Percentiles rank a stretch among this genome's conserved stretches.
Conservation (phyloP, 1,139 yeast species). For the Blastobotrys malaysiensis region DNA sequence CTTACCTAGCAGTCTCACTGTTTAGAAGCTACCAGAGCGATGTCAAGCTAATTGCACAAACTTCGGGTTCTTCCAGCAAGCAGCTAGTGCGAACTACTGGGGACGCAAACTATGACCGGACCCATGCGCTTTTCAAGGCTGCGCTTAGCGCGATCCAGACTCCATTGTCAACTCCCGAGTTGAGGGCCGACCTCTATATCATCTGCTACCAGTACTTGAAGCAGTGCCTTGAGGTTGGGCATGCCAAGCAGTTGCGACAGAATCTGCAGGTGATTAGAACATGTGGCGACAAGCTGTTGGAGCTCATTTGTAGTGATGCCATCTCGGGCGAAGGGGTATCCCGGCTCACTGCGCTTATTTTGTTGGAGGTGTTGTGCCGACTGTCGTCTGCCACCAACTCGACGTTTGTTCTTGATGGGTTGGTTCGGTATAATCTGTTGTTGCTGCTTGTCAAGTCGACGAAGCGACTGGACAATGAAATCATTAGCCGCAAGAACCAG, state of each 20-base stretch:
- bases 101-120: constrained; percentile 39
- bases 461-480: constrained; percentile 60
- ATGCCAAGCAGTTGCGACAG: constrained; percentile 41
- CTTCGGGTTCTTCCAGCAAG: constrained; percentile 12
- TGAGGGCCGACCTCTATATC: constrained; percentile 76
- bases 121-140: constrained; percentile 65
- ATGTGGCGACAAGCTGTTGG: constrained; percentile 57
- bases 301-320: constrained; percentile 69
- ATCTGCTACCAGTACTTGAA: constrained; percentile 60
- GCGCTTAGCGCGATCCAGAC: constrained; percentile 68
- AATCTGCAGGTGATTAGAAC: constrained; percentile 50
- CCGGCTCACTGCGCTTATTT: constrained; percentile 67
- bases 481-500: constrained; percentile 30
- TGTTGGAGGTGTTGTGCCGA: constrained; percentile 65
- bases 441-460: constrained; percentile 60
- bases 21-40: constrained; percentile 55
- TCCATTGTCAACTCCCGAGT: constrained; percentile 57
- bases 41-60: constrained; percentile 34
- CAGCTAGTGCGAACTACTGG: constrained; percentile 25
- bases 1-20: constrained; percentile 66
- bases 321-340: constrained; percentile 73
- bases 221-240: constrained; percentile 23
- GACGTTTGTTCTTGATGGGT: constrained; percentile 53
- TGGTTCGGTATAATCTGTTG: constrained; percentile 63
- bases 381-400: constrained; percentile 46